Conservation (phyloP, 768 basidiomycete species). For the Peribolospora kevripleyi region DNA sequence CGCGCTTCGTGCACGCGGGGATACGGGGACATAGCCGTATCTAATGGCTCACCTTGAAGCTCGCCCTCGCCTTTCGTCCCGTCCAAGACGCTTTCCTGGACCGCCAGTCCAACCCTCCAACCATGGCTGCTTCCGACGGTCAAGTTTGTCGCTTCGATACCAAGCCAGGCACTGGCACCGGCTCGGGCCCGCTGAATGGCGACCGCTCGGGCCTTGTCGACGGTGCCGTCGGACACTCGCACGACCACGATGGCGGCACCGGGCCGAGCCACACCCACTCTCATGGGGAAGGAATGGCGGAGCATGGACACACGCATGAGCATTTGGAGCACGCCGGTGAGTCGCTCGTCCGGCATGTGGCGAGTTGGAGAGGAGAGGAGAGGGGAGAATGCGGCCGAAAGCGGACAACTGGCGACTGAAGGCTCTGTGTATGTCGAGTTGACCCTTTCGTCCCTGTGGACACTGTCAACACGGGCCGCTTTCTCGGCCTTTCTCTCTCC, state of each 20-base stretch:
- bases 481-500: neutral
- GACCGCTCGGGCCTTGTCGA: too few species aligned
- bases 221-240: constrained; percentile 1
- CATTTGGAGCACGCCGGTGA: constrained; percentile 67
- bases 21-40: too few species aligned
- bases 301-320: constrained; percentile 91
- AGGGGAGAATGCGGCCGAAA: too few species aligned
- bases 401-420: neutral
- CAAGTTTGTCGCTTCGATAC: too few species aligned
- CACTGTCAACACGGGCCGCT: neutral
- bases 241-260: constrained; percentile 1
- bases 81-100: too few species aligned
- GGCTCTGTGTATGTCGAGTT: neutral
- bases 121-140: too few species aligned
- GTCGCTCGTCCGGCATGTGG: constrained; percentile 2
- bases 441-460: neutral
- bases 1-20: too few species aligned
- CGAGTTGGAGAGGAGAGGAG: neutral
- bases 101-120: too few species aligned
- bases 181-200: too few species aligned
- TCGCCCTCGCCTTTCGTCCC: too few species aligned
- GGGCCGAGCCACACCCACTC: constrained; percentile 23
- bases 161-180: too few species aligned
- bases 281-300: constrained; percentile 29
- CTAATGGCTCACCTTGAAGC: too few species aligned